Base-by-base conservation (phyloP, 2,329 filamentous ascomycete species). In the Ascochyta clinopodiicola region DNA sequence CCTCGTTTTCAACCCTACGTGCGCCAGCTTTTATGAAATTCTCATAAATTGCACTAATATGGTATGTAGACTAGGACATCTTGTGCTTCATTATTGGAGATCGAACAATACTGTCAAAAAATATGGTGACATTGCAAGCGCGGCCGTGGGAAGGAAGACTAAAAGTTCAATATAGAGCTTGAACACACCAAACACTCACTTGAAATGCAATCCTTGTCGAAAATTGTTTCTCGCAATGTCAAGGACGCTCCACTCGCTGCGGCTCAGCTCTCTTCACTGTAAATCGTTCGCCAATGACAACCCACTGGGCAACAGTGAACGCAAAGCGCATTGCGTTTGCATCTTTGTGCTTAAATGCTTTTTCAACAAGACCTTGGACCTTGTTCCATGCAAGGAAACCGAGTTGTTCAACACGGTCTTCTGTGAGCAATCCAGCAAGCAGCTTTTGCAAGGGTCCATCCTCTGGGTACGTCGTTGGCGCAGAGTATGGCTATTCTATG, bases 241-340 rank as follows among this genome's bases (percentile, higher is more conserved):
- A 53, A 38, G 38, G 44, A n/a, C 9, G 35, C 15, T 35, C 34
- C 9, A 35, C 44, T 13, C 19, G 15, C 13, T 51, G 27, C 22
- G 47, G 34, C 4, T 13, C 31, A 4, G 58, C 60, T 35, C 21
- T 76, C 58, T 68, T 70, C 12, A 83, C 71, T 2, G 74, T 75
- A 53, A 83, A 81, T 35, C 75, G 66, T 63, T 78, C 63, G 5
- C 70, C 69, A 8, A 83, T 48, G n/a, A 79, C 74, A 4, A 83
- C 75, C 75, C 78, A 81, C 39, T 78, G 72, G 4, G 72, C 78
- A 7, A 79, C 63, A 25, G 72, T 67, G 17, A 80, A 67, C 12
- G 77, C 67, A 29, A 69, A 61, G 31, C 79, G 67, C 62, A 81
- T 77, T 4, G 73, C 68, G 1, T 47, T 47, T 1, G 61, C 48